Evolutionary conservation across 768 basidiomycete genomes (phyloP).

Genomic region (Auricularia auricula-judae): DNA sequence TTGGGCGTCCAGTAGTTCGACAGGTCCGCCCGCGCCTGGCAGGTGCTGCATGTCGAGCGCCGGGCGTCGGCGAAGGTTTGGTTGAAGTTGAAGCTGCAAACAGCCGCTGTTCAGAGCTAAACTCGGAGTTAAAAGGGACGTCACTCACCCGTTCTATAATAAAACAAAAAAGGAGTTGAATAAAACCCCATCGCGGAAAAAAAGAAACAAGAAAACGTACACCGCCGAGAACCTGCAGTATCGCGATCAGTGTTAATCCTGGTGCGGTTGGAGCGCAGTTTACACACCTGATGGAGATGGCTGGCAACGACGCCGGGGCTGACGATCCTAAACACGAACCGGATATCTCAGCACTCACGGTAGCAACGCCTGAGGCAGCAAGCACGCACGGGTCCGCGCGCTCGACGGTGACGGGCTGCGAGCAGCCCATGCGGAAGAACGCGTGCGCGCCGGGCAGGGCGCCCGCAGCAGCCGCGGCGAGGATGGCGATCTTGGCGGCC

Average conservation of each 20-base stretch:
- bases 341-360: not conserved
- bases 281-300: slow-evolving; percentile 3
- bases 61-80: slow-evolving; percentile 3
- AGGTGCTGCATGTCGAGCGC: slow-evolving; percentile 3
- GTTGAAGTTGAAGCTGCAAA: slow-evolving; percentile 4
- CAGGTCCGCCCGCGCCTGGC: slow-evolving; percentile 2
- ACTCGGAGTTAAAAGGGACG: not conserved
- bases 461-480: not conserved
- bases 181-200: not conserved
- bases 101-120: not conserved
- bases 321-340: slow-evolving; percentile 1
- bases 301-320: slow-evolving; percentile 2
- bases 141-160: not conserved
- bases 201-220: not conserved
- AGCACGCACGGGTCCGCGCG: slow-evolving; percentile 3
- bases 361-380: not conserved
- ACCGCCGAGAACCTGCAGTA: not conserved
- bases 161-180: not conserved
- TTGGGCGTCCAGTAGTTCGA: slow-evolving; percentile 4
- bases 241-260: not conserved
- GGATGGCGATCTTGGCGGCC: not conserved
- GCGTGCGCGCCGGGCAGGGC: slow-evolving; percentile 1
- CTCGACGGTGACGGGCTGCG: slow-evolving; percentile 4
- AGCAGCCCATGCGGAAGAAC: slow-evolving; percentile 6
- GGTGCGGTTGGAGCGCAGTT: not conserved